Base-by-base conservation (phyloP, 2,329 filamentous ascomycete species). In the Beauveria bassiana region DNA sequence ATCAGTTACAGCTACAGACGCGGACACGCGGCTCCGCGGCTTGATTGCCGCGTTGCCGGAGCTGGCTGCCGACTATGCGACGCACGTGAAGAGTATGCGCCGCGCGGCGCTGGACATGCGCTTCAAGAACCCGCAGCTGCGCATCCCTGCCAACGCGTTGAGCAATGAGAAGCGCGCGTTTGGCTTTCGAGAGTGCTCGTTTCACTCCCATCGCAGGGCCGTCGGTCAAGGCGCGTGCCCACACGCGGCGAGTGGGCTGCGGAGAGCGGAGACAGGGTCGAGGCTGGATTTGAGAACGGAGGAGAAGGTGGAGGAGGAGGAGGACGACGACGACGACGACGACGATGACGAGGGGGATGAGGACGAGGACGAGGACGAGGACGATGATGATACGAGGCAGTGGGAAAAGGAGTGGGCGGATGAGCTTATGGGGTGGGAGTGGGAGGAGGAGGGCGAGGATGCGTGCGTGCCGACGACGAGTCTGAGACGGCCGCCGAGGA, bases 181-280 rank as follows among this genome's bases (percentile, higher is more conserved):
- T 67, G 83, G 82, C n/a, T 86, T 85, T 69, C 76, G 83, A 26
- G 80, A 83, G 70, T 86, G 83, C 69, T 83, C 81, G 14, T 86
- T 86, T 66, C 83, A 86, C 69, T 83, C 79, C 43, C 83, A 86
- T 67, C 76, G 83, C 22, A 77, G 80, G 5, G 71, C 75, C 8
- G 80, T 84, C 40, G 82, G 81, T 22, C 78, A 86, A 70, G 76
- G 76, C 5, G 72, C 71, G n/a, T 86, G 83, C 63, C 82, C 81
- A 16, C 78, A 84, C 65, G 68, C 68, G 12, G 64, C 62, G 49
- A 38, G 20, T 18, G 59, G 55, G 18, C 26, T 49, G 26, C 20
- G 51, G 9, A 28, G 42, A 16, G 34, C 40, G 5, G 56, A 60
- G 26, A 42, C 51, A 28, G 45, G 56, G 6, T 56, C 34, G 4